Conservation (phyloP, 768 basidiomycete genomes). For the Mrakia hoshinonis region DNA sequence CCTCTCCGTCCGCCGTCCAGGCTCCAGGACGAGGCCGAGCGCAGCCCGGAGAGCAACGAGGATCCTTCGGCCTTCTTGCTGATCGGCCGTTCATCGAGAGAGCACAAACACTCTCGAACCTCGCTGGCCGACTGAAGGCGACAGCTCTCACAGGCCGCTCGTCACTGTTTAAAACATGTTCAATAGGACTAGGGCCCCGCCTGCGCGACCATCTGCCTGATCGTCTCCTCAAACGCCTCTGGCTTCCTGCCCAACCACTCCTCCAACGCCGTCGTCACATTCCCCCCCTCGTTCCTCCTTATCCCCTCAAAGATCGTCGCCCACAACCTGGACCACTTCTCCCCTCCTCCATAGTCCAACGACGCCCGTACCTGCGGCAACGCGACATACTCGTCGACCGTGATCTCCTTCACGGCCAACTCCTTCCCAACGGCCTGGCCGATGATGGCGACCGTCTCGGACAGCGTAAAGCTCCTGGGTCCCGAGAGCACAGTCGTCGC, state of each 20-base stretch:
- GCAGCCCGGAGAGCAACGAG: too few relatives aligned
- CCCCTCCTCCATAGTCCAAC: neutral
- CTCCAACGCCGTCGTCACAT: conserved; percentile 19
- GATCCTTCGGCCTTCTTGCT: too few relatives aligned
- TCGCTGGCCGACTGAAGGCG: too few relatives aligned
- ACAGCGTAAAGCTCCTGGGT: neutral
- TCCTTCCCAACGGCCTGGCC: neutral
- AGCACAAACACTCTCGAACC: too few relatives aligned
- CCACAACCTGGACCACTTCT: conserved; percentile 19
- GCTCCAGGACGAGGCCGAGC: too few relatives aligned
- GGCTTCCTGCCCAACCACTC: conserved; percentile 24
- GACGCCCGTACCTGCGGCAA: conserved; percentile 5
- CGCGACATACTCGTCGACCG: neutral
- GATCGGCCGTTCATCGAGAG: too few relatives aligned
- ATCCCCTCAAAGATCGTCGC: conserved; percentile 28
- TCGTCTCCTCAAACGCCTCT: conserved; percentile 23
- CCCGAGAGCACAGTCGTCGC: neutral
- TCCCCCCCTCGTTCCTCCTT: conserved; percentile 10
- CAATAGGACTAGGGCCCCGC: too few relatives aligned
- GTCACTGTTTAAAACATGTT: too few relatives aligned
- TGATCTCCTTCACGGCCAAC: neutral
- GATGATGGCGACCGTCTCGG: neutral
- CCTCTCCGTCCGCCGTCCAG: too few relatives aligned
- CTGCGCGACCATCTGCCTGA: neutral
- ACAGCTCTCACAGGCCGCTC: too few relatives aligned